Base-by-base conservation (phyloP, 2,329 filamentous ascomycete species). In the Berkeleyomyces basicola region DNA sequence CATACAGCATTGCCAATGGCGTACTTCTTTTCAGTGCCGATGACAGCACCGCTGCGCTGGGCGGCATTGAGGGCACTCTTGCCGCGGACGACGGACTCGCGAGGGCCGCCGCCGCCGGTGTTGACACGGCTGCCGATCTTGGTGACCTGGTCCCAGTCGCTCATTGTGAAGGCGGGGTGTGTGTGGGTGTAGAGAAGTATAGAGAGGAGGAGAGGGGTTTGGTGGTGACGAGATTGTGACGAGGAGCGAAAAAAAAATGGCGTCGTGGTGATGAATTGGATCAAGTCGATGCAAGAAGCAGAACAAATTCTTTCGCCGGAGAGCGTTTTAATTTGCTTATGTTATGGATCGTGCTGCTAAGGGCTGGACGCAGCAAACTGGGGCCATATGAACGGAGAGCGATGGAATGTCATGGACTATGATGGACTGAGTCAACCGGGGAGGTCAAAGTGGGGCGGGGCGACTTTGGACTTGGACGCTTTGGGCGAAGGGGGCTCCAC, bases 11-110 rank as follows among this genome's bases (percentile, higher is more conserved):
- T 97, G 73, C 86, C 84, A 64, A 82, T 82, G 58, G 81, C 77
- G 72, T 72, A 84, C 74, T 99, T 99, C 88, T 99, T 99, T 79
- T 99, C 92, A 0, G 92, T 95, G 65, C 79, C 80, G 67, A 95
- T 74, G 68, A 95, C 74, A 64, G 81, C 80, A 66, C 93, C 93
- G 66, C 79, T 81, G 67, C 93, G 85, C 76, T 88, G 84, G 37
- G 93, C 93, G 65, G 92, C 92, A 75, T 99, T 99, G 69, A 99
- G 77, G 43, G 90, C 83, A 64, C 77, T 71, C 74, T 88, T 90
- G 72, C 92, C 89, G 73, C 87, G 87, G 72, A 97, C 82, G 69
- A 96, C 91, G 3, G 87, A 95, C 81, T 96, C 90, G 69, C 89
- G 88, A 68, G 82, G 78, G 62, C 73, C 74, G 64, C 75, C 80